Evolutionary conservation across 768 basidiomycete species (phyloP).

Genomic region (Amanita pallidorosea): DNA sequence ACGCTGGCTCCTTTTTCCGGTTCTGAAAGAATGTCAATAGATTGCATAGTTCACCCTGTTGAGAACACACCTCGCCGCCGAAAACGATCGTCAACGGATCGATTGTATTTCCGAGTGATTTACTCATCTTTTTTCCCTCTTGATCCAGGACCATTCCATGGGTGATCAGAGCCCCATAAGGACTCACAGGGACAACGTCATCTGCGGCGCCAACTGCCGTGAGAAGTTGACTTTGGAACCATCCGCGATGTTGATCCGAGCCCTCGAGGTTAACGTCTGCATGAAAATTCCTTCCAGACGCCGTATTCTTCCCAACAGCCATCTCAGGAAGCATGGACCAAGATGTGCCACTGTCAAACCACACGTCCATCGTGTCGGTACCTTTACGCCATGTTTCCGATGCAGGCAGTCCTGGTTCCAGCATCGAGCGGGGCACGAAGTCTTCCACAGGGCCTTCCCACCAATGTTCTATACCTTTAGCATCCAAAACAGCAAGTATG

Average conservation of each 20-base stretch:
- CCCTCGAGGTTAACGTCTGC: slow-evolving; percentile 93
- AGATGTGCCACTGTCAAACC: slow-evolving; percentile 96
- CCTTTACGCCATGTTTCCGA: slow-evolving; percentile 61
- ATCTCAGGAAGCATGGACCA: slow-evolving; percentile 68
- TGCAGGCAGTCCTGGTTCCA: slow-evolving; percentile 27
- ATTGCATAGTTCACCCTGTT: neutral
- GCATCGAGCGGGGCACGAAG: slow-evolving; percentile 60
- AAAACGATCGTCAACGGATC: slow-evolving; percentile 74
- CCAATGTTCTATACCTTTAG: slow-evolving; percentile 78
- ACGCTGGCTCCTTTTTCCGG: slow-evolving; percentile 60
- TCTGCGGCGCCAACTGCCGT: slow-evolving; percentile 56
- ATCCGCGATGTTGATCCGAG: slow-evolving; percentile 94
- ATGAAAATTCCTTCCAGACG: slow-evolving; percentile 22
- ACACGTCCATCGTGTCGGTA: slow-evolving; percentile 96
- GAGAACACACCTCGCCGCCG: slow-evolving; percentile 55
- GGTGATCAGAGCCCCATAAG: slow-evolving; percentile 79
- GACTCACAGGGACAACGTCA: slow-evolving; percentile 22
- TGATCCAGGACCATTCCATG: slow-evolving; percentile 97
- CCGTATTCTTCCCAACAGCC: slow-evolving; percentile 19
- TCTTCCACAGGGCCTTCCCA: slow-evolving; percentile 78
- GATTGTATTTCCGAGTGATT: slow-evolving; percentile 86
- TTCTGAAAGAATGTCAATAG: slow-evolving; percentile 27
- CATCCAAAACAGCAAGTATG: slow-evolving; percentile 64
- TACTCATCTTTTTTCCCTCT: slow-evolving; percentile 93
- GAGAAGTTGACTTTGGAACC: slow-evolving; percentile 95